Base-by-base conservation (phyloP, 352 stramenopile species). In the Pythium guiyangense region DNA sequence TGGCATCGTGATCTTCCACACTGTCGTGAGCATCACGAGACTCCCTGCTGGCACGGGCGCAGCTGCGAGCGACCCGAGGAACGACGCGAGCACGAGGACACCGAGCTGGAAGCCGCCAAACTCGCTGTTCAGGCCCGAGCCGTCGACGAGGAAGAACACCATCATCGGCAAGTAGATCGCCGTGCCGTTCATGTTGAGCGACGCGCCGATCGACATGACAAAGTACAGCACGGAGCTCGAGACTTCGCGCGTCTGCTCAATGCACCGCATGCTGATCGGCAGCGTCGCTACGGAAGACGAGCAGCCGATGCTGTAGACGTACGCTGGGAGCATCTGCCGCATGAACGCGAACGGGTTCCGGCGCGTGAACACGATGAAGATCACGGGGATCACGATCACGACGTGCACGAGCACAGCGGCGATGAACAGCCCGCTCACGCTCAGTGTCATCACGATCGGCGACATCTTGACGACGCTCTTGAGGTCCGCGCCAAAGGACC, bases 331-430 rank as follows among this genome's bases (percentile, higher is more conserved):
- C 50, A 93, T 69, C 52, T 91, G 69, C 27, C 52, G 51, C 72
- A 93, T 94, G 69, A 78, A 92, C 12, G 52, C 39, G 71, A 86
- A 90, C 59, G 84, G 84, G 54, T 91, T 94, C 37, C 62, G 70
- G 27, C 66, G 69, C 15, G 81, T 88, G 46, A 82, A 69, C n/a
- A 77, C 17, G 51, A 73, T 60, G 47, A 88, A 87, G n/a, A 86
- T 48, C 5, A 69, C 10, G 0, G 84, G 84, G 47, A 92, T 52
- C 18, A 90, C 58, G 34, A 94, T 61, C 12, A 88, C 39, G 60
- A 84, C 75, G 68, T 94, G 84, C 10, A 88, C 60, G 9, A 80
- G 47, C 22, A 85, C 69, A 17, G 67, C 77, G 14, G 63, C 55
- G 11, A 68, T 34, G 34, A 88, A 70, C 1, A 82, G 54, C 18